Evolutionary conservation across 23 red algal genomes (phyloP).

Genomic region (Cyanidiococcus yangmingshanensis): DNA sequence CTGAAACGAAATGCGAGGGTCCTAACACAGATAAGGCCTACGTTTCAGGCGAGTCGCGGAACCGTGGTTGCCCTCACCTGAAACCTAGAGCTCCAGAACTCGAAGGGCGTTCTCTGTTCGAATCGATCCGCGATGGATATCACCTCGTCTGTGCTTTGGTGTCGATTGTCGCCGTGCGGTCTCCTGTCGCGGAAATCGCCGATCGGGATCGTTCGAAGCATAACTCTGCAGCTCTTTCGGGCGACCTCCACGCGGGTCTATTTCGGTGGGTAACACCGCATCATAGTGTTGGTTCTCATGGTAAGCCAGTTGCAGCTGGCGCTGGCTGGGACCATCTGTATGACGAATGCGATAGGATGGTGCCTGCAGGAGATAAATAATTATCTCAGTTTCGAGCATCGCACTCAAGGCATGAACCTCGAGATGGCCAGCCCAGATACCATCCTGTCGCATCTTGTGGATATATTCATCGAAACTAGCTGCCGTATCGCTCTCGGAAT

Average conservation of each 20-base stretch:
- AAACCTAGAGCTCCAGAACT: too few species aligned
- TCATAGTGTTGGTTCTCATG: slow-evolving; percentile 1
- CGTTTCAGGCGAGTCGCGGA: too few species aligned
- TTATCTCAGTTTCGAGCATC: background rate
- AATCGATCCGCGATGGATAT: too few species aligned
- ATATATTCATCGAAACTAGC: background rate
- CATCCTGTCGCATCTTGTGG: background rate
- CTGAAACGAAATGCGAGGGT: too few species aligned
- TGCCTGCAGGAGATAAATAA: background rate
- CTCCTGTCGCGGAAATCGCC: too few species aligned
- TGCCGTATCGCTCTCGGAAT: background rate
- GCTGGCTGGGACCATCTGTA: background rate
- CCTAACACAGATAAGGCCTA: too few species aligned
- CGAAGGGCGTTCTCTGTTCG: too few species aligned
- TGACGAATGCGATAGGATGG: background rate
- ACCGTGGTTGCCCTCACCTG: too few species aligned
- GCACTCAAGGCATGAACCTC: slow-evolving; percentile 13
- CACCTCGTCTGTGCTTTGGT: too few species aligned
- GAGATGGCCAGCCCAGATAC: slow-evolving; percentile 16
- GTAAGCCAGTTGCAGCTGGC: background rate
- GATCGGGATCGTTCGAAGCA: too few species aligned
- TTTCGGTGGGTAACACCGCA: background rate
- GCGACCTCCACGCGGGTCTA: background rate
- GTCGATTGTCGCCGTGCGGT: too few species aligned
- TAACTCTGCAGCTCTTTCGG: too few species aligned